Percentiles rank a stretch among this genome's conserved stretches.
Conservation (phyloP, 2,329 filamentous ascomycete species). For the Sphaceloma murrayae region DNA sequence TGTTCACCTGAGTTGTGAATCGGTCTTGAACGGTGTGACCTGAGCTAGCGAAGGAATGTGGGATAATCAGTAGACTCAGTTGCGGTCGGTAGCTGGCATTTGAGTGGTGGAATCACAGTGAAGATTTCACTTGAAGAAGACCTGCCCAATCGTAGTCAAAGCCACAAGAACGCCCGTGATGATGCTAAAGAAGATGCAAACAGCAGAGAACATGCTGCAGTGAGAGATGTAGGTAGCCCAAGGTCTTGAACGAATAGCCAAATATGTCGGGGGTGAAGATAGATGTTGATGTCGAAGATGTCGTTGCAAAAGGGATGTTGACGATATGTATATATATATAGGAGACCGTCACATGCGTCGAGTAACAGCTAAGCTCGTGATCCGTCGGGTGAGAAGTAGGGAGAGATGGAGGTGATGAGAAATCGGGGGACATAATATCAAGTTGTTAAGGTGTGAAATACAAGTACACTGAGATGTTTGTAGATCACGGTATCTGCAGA, state of each 20-base stretch:
- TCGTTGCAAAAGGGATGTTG: neutral
- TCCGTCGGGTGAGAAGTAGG: too few species aligned
- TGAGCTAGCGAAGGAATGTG: too few species aligned
- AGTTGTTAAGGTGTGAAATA: too few species aligned
- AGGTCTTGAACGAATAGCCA: too few species aligned
- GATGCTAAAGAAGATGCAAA: constrained; percentile 6
- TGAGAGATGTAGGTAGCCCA: neutral
- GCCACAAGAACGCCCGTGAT: neutral
- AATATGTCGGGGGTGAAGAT: too few species aligned
- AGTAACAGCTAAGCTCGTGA: neutral
- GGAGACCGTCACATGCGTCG: neutral
- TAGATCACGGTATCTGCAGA: too few species aligned
- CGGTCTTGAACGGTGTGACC: too few species aligned
- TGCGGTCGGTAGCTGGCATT: neutral
- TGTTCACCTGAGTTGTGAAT: too few species aligned
- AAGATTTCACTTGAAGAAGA: constrained; percentile 9
- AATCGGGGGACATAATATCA: too few species aligned
- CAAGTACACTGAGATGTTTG: too few species aligned
- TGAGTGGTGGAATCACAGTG: neutral
- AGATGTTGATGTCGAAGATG: neutral
- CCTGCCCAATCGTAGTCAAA: constrained; percentile 12
- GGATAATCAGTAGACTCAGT: neutral
- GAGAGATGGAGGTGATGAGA: neutral
- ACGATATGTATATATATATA: neutral
- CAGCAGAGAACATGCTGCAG: constrained; percentile 7